Evolutionary conservation across 1,284 basidiomycete genomes (phyloP), one percentile per base, ranked within the genome.

Genomic region (Leccinum angustisporum): DNA sequence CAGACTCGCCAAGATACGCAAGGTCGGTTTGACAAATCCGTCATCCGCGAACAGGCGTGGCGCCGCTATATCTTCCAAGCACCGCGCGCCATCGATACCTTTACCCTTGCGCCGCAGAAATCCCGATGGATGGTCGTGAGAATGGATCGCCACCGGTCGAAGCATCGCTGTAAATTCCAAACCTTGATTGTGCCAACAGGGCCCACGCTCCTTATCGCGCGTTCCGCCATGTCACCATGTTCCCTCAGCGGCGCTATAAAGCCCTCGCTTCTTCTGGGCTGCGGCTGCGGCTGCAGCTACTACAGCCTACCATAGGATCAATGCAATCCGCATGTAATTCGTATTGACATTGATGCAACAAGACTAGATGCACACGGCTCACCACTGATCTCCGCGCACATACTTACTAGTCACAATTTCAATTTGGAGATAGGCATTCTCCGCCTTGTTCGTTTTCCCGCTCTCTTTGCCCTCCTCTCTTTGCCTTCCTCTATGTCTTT

Each of bases 101-200:
- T 74, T 87, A 43, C 84, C 86, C 13, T 72, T 88, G 58, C 80
- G 86, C 61, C 78, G 78, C 65, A 79, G 86, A 68, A 78, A 66
- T 59, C 74, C 76, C 52, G 81, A 80, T 63, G 82, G 84, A 60
- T 86, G 84, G 84, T 81, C 77, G 65, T 83, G 72, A 76, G 64
- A 69, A 57, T 34, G 14, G 13, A 18, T 54, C 31, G 40, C 58
- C 25, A 60, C 43, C 18, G 3, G 43, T 46, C 43, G 43, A 46
- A 46, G 43, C 43, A 46, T 11, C 11, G 43, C 18, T 46, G 18
- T 46, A 46, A 21, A 46, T 46, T 11, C 43, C 43, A n/a, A 58
- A 60, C 52, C 54, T 58, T 30, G 58, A 56, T 60, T 53, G 30
- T 57, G 40, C 40, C 31, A 18, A 57, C 60, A 50, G 43, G 38